Conservation (phyloP, 192 early-diverging fungal species). For the Chytriomyces sp. region DNA sequence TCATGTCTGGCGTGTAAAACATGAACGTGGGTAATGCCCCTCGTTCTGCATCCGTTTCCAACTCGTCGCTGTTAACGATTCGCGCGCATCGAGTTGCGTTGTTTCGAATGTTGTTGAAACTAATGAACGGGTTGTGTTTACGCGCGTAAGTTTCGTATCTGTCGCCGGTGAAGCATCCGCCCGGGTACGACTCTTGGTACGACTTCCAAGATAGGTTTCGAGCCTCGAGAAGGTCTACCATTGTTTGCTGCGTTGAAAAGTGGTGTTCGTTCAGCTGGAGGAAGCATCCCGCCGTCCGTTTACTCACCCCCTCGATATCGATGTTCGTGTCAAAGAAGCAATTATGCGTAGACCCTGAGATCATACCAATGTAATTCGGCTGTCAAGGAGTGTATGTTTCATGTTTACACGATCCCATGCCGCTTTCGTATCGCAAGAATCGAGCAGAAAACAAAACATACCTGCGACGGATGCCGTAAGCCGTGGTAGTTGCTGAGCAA, state of each 20-base stretch:
- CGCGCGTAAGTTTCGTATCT: constrained; percentile 53
- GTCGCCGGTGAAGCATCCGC: constrained; percentile 49
- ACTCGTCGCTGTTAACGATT: constrained; percentile 60
- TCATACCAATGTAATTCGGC: constrained; percentile 74
- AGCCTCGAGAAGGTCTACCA: constrained; percentile 63
- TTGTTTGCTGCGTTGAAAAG: constrained; percentile 12
- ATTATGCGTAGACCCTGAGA: constrained; percentile 52
- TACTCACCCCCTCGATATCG: constrained; percentile 46
- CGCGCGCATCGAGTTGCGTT: constrained; percentile 66
- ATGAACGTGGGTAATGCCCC: constrained; percentile 59
- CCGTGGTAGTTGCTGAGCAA: constrained; percentile 63
- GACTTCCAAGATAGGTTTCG: constrained; percentile 63
- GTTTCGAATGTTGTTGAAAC: constrained; percentile 55
- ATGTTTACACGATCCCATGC: too few relatives aligned
- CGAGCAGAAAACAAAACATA: too few relatives aligned
- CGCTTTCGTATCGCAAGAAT: too few relatives aligned
- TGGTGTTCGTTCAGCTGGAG: background rate
- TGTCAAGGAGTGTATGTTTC: too few relatives aligned
- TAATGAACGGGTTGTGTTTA: constrained; percentile 77
- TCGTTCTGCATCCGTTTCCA: constrained; percentile 58
- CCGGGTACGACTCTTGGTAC: constrained; percentile 67
- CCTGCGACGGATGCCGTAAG: constrained; percentile 64
- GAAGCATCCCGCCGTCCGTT: background rate
- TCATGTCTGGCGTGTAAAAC: constrained; percentile 69
- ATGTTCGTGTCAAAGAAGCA: constrained; percentile 49